These are phyloP conservation scores for Aspergillus biplanus DNA, from an alignment of 495 filamentous ascomycete genomes.

Conservation along the genomic window DNA sequence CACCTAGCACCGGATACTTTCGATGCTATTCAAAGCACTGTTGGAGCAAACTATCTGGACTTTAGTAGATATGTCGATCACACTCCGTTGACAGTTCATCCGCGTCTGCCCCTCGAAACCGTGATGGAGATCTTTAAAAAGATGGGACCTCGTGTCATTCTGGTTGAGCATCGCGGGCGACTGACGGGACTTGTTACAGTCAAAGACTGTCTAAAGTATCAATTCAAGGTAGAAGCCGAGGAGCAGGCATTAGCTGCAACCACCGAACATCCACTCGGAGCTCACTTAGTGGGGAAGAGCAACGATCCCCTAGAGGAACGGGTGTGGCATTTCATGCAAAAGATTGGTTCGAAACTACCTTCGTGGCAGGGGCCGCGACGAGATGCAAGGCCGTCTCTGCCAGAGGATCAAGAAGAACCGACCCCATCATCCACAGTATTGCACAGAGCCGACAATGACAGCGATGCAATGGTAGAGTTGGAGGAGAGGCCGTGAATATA, in stretches of 20 bases:
- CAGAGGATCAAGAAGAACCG: constrained; percentile 5
- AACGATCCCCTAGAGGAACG: constrained; percentile 59
- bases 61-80: constrained; percentile 88
- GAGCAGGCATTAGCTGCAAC: constrained; percentile 65
- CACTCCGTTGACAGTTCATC: constrained; percentile 89
- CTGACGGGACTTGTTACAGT: constrained; percentile 88
- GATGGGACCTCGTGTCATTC: constrained; percentile 90
- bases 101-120: constrained; percentile 88
- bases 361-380: constrained; percentile 38
- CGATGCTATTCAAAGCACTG: constrained; percentile 63
- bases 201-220: constrained; percentile 97
- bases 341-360: constrained; percentile 58
- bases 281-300: constrained; percentile 30
- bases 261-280: constrained; percentile 42
- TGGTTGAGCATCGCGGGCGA: constrained; percentile 86
- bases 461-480: constrained; percentile 65
- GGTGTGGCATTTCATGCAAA: constrained; percentile 68
- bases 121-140: constrained; percentile 99
- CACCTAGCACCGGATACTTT: constrained; percentile 60
- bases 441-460: constrained; percentile 57
- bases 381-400: constrained; percentile 3
- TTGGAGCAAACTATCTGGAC: constrained; percentile 66
- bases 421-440: not conserved
- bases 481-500: constrained; percentile 46
- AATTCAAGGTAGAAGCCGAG: constrained; percentile 93